Percentiles rank a stretch among this genome's conserved stretches.
Conservation (phyloP, 495 filamentous ascomycete species). For the Tuber umbilicatum region DNA sequence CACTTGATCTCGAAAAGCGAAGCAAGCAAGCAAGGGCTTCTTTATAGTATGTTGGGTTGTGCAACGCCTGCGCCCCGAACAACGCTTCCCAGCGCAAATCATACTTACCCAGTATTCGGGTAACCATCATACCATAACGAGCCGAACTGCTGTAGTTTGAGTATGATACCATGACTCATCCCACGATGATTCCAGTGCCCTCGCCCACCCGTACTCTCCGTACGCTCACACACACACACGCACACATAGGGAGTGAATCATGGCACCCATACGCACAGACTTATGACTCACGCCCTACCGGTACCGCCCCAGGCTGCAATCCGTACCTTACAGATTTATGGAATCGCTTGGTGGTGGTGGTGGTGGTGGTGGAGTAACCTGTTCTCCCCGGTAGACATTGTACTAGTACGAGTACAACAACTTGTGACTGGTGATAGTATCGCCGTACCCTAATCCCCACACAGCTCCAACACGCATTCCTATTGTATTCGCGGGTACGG, state of each 20-base stretch:
- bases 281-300: neutral
- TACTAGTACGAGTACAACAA: neutral
- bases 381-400: neutral
- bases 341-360: neutral
- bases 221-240: neutral
- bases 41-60: neutral
- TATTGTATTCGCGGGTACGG: neutral
- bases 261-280: neutral
- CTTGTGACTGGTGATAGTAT: neutral
- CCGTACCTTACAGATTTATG: neutral
- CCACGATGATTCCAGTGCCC: neutral
- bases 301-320: neutral
- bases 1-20: neutral
- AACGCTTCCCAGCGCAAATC: neutral
- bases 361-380: neutral
- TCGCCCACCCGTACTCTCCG: neutral
- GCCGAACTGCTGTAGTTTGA: neutral
- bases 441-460: neutral
- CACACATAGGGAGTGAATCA: neutral
- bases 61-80: neutral
- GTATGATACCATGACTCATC: neutral
- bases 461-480: neutral
- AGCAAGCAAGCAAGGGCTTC: constrained; percentile 1
- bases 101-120: neutral
- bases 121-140: neutral